These are phyloP conservation scores for Podila epigama DNA, from an alignment of 192 early-diverging fungal species.

Conservation along the genomic window DNA sequence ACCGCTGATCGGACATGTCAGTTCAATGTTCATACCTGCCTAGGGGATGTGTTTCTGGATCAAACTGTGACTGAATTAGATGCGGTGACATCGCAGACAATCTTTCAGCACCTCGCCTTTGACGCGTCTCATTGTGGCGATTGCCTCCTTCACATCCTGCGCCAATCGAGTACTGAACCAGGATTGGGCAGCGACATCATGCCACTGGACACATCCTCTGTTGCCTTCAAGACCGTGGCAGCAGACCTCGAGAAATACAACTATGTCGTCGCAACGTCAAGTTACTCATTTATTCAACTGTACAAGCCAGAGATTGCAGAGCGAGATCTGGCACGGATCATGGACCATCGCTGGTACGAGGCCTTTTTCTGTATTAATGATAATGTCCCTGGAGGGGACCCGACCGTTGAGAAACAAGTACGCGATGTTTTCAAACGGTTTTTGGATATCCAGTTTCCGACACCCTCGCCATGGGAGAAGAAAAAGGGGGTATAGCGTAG, in stretches of 20 bases:
- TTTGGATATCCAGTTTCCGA: slow-evolving; percentile 21
- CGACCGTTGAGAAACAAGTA: neutral
- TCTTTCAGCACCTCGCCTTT: slow-evolving; percentile 39
- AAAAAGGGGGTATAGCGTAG: no score
- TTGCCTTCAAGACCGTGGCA: slow-evolving; percentile 3
- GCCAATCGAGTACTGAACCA: slow-evolving; percentile 3
- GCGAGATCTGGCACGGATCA: neutral
- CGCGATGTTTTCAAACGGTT: slow-evolving; percentile 14
- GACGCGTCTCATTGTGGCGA: slow-evolving; percentile 45
- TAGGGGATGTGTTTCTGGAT: slow-evolving; percentile 22
- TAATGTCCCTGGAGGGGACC: slow-evolving; percentile 5
- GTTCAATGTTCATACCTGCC: slow-evolving; percentile 21
- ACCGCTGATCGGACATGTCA: slow-evolving; percentile 13
- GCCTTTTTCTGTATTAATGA: slow-evolving; percentile 43
- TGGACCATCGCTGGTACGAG: neutral
- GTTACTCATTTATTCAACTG: slow-evolving; percentile 23
- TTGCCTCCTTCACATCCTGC: slow-evolving; percentile 42
- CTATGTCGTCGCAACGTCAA: slow-evolving; percentile 17
- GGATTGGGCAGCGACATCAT: slow-evolving; percentile 21
- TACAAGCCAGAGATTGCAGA: neutral
- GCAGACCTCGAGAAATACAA: slow-evolving; percentile 35
- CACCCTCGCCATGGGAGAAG: slow-evolving; percentile 38
- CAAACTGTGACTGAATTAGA: neutral
- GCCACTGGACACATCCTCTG: slow-evolving; percentile 10
- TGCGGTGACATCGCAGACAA: neutral